Percentiles rank a stretch among this genome's conserved stretches.
phyloP scores from a whole-genome alignment of 176 grass and related monocot genomes.

The Thalia dealbata region DNA sequence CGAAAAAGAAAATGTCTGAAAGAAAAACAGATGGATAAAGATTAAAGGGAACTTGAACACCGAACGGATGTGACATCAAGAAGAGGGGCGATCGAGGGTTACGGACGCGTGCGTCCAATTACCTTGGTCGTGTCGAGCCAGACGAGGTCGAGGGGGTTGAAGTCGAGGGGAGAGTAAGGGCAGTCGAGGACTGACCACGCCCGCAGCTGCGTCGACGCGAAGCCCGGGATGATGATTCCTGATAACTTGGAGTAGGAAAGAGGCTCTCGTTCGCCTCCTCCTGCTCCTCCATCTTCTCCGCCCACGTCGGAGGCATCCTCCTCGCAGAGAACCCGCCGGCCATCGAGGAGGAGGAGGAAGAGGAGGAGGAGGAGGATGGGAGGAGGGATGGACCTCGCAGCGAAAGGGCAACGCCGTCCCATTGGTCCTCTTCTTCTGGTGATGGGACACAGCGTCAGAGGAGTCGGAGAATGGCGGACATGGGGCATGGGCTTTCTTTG shows the following conservation, averaged over 20 bases:
- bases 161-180: conserved; percentile 91
- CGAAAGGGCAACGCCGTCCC: not conserved
- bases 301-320: not conserved
- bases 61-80: not conserved
- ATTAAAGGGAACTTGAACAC: not conserved
- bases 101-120: not conserved
- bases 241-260: conserved; percentile 74
- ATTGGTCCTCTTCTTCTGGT: not conserved
- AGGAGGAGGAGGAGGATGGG: not conserved
- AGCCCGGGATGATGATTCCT: conserved; percentile 92
- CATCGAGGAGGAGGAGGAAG: not conserved
- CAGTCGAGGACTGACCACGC: conserved; percentile 98
- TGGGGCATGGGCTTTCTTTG: not conserved
- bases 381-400: not conserved
- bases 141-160: conserved; percentile 89
- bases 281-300: no score
- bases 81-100: not conserved
- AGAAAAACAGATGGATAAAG: no score
- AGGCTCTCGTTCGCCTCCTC: conserved; percentile 29
- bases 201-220: conserved; percentile 89
- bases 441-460: not conserved
- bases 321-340: not conserved
- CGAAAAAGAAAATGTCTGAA: not conserved
- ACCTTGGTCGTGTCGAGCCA: conserved; percentile 91
- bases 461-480: not conserved